Evolutionary conservation across 75 land plant genomes (phyloP).

Genomic region (Picea glauca): DNA sequence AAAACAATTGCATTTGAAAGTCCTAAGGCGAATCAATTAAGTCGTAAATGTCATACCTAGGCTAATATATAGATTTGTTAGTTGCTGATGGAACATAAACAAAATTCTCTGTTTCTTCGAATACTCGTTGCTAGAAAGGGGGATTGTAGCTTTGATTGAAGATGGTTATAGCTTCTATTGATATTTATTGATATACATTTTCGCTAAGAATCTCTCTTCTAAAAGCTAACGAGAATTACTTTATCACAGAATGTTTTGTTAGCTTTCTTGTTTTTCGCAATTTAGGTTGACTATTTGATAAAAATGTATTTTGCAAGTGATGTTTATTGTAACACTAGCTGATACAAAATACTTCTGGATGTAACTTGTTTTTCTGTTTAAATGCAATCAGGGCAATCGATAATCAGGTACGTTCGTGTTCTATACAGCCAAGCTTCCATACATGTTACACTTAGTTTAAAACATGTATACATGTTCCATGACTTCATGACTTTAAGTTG

Average conservation of each 20-base stretch:
- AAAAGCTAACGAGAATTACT: background rate
- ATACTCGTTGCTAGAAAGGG: too few relatives aligned
- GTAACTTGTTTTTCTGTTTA: background rate
- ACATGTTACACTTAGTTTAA: background rate
- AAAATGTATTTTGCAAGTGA: background rate
- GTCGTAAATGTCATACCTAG: too few relatives aligned
- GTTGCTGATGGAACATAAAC: too few relatives aligned
- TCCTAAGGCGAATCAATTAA: too few relatives aligned
- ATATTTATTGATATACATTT: background rate
- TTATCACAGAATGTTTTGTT: background rate
- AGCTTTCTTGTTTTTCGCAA: background rate
- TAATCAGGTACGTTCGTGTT: constrained; percentile 69
- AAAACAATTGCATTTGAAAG: too few relatives aligned
- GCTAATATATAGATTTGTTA: too few relatives aligned
- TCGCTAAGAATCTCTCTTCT: background rate
- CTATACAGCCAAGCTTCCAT: background rate
- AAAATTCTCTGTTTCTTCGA: too few relatives aligned
- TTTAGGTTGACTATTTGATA: background rate
- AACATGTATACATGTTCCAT: too few relatives aligned
- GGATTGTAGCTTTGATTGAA: background rate
- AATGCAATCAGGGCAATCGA: constrained; percentile 76
- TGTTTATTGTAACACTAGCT: too few relatives aligned
- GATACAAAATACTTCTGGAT: background rate
- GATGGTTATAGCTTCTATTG: background rate
- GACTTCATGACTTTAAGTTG: background rate